Evolutionary conservation across 768 basidiomycete genomes (phyloP).

Genomic region (Russula sp.): DNA sequence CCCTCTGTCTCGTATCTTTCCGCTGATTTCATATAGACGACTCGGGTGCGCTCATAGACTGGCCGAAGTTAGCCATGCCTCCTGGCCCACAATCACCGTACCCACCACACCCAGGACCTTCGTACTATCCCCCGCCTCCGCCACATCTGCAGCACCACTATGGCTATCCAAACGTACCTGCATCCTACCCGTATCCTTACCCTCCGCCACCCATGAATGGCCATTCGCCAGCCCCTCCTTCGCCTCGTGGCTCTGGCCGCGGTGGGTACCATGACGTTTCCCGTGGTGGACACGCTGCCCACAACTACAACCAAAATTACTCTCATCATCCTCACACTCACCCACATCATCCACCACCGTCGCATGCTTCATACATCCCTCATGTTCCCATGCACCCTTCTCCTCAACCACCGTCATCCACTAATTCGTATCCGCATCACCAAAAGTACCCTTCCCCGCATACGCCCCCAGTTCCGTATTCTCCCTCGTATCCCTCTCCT

Average conservation of each 20-base stretch:
- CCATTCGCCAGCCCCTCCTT: conserved; percentile 31
- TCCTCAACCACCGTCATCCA: conserved; percentile 25
- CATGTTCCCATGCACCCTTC: conserved; percentile 21
- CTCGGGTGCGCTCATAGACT: background rate
- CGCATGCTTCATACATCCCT: conserved; percentile 34
- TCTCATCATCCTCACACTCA: conserved; percentile 31
- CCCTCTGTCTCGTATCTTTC: background rate
- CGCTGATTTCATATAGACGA: background rate
- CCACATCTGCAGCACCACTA: conserved; percentile 26
- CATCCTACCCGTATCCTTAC: conserved; percentile 29
- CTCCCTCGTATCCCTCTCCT: conserved; percentile 23
- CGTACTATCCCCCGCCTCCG: conserved; percentile 27
- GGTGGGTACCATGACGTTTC: conserved; percentile 27
- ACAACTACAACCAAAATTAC: conserved; percentile 33
- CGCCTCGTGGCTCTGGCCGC: conserved; percentile 33
- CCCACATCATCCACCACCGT: conserved; percentile 31
- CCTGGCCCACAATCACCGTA: conserved; percentile 29
- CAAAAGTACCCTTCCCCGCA: conserved; percentile 29
- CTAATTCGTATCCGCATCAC: conserved; percentile 26
- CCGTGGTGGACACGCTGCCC: conserved; percentile 31
- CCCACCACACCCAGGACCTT: conserved; percentile 31
- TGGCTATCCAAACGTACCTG: conserved; percentile 22
- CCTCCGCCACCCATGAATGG: conserved; percentile 35
- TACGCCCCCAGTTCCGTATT: conserved; percentile 26
- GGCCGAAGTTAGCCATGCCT: background rate